These are phyloP conservation scores for Tricholoma hemisulphureum DNA, from an alignment of 768 basidiomycete species.

Conservation along the genomic window DNA sequence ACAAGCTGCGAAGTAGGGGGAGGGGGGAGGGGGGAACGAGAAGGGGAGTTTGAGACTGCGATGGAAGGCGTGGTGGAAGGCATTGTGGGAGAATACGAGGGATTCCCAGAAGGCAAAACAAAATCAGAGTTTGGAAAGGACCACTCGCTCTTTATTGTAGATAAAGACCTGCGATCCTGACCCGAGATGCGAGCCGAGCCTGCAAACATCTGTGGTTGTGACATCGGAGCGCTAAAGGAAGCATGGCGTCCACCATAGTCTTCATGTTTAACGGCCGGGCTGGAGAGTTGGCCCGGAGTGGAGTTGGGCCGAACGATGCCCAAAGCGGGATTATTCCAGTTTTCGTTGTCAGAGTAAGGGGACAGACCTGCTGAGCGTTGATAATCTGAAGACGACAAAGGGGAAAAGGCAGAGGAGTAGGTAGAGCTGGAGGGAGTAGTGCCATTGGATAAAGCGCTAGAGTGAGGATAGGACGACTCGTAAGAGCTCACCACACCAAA, in stretches of 20 bases:
- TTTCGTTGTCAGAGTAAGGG: conserved; percentile 49
- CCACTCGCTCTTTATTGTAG: conserved; percentile 71
- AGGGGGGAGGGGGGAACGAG: conserved; percentile 53
- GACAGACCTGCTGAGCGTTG: conserved; percentile 44
- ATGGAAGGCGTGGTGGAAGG: conserved; percentile 44
- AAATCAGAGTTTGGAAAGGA: conserved; percentile 62
- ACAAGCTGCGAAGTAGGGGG: conserved; percentile 60
- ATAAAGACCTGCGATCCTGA: conserved; percentile 59
- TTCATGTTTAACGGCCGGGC: conserved; percentile 63
- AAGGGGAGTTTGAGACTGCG: conserved; percentile 44
- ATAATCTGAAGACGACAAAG: conserved; percentile 44
- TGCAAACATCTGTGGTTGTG: conserved; percentile 62
- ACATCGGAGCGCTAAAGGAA: conserved; percentile 59
- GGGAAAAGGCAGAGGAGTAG: conserved; percentile 46
- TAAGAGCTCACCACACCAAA: conserved; percentile 40
- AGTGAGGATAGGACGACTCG: conserved; percentile 48
- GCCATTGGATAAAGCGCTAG: conserved; percentile 46
- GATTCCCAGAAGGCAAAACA: conserved; percentile 43
- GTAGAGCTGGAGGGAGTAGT: conserved; percentile 52
- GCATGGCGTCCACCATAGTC: conserved; percentile 62
- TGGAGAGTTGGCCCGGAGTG: conserved; percentile 58
- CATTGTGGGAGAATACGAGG: conserved; percentile 44
- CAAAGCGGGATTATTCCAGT: conserved; percentile 55
- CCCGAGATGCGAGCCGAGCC: conserved; percentile 70
- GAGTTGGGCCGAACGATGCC: conserved; percentile 68